phyloP scores from a whole-genome alignment of 768 basidiomycete genomes.

The Mrakia blollopis region DNA sequence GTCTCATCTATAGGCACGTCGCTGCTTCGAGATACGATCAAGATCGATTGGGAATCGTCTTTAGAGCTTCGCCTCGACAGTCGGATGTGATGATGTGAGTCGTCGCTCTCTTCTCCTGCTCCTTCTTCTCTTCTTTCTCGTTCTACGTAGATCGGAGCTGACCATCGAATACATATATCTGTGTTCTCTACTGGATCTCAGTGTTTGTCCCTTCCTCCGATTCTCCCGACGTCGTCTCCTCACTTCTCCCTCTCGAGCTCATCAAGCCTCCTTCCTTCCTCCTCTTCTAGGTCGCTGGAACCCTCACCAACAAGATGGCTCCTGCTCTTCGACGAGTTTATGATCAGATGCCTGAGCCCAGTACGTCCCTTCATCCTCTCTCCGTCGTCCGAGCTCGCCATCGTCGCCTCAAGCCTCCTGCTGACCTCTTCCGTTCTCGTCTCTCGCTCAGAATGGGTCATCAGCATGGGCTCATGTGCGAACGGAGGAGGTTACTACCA shows the following conservation, averaged over 20 bases:
- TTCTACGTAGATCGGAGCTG: neutral
- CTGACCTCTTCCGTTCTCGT: neutral
- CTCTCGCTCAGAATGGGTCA: conserved; percentile 73
- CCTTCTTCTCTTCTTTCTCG: neutral
- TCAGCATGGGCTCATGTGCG: conserved; percentile 99
- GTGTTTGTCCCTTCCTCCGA: neutral
- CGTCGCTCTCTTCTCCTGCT: no score
- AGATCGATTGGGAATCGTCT: conserved; percentile 92
- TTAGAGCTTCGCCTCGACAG: conserved; percentile 90
- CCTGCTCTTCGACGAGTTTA: conserved; percentile 78
- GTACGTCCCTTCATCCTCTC: conserved; percentile 48
- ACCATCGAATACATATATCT: conserved; percentile 73
- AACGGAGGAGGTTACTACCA: conserved; percentile 72
- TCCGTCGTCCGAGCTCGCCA: neutral
- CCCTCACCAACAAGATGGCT: conserved; percentile 99
- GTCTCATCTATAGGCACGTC: conserved; percentile 85
- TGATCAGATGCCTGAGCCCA: conserved; percentile 92
- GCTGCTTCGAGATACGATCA: conserved; percentile 98
- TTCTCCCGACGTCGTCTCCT: neutral
- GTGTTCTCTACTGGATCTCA: conserved; percentile 41
- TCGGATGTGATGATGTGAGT: conserved; percentile 32
- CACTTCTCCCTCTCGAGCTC: neutral
- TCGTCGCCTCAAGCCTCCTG: no score
- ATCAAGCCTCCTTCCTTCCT: neutral
- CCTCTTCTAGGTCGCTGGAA: conserved; percentile 67